Evolutionary conservation across 305 asterid genomes (phyloP), one percentile per base, ranked within the genome.

Genomic region (Solanum chacoense): DNA sequence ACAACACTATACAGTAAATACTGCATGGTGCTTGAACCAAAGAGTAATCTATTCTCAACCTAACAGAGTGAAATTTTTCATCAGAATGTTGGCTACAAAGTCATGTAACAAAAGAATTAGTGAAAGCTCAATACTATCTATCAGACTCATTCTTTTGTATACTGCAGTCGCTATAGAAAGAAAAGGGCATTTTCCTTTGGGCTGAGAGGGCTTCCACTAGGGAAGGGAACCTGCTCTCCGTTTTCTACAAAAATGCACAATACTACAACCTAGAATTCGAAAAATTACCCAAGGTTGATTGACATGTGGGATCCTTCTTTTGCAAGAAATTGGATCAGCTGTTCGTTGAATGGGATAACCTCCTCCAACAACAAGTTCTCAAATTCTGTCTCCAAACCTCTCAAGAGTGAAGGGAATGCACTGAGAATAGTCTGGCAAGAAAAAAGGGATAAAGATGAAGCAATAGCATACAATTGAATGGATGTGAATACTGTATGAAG

Each of bases 321-420:
- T 88, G 96, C 96, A 73, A 97, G 92, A 87, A 96, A 87, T 88
- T 90, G 95, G 91, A 97, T 87, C 90, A 97, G 92, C 88, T 94
- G 96, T 67, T 94, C 96, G 83, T 92, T 90, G 86, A 95, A 93
- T 87, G 95, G 97, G 91, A 94, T 94, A 88, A 90, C 88, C 91
- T 91, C 89, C 88, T 92, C 91, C 88, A 85, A 90, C 92, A 97
- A 85, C 92, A 96, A 92, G 79, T 45, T 90, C 91, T 87, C 91
- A 90, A 96, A 93, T 93, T 90, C 89, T 92, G 90, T 90, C 93
- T 95, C 97, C 84, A 91, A 93, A 87, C 98, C 98, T 92, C 93
- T 92, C 89, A 97, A 93, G 85, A 96, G 98, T 73, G 94, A 90
- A 83, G 99, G 99, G 87, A 93, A 93, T 87, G 93, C 93, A 90